Percentiles rank a stretch among this genome's conserved stretches.
phyloP scores from a whole-genome alignment of 2,329 filamentous ascomycete species.

The Verticillium tricorpus region DNA sequence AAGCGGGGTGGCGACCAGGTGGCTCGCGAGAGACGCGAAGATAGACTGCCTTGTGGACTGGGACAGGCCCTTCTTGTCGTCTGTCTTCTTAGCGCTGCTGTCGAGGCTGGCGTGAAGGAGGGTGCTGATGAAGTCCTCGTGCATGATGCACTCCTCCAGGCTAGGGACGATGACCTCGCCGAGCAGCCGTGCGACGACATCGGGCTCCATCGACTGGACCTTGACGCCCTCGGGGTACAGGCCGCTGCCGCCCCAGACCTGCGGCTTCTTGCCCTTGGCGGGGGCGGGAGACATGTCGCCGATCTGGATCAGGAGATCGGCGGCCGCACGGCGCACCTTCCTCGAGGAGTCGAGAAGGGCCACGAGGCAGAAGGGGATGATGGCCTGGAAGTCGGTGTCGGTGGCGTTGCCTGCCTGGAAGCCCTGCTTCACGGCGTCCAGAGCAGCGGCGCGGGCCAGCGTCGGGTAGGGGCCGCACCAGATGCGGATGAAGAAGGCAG shows the following conservation, averaged over 20 bases:
- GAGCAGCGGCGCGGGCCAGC: conserved; percentile 62
- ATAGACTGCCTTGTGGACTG: conserved; percentile 61
- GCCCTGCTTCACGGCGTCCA: conserved; percentile 58
- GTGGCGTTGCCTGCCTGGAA: conserved; percentile 46
- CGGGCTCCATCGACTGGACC: conserved; percentile 53
- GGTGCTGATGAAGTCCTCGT: conserved; percentile 64
- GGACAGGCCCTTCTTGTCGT: conserved; percentile 51
- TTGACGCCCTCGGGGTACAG: conserved; percentile 59
- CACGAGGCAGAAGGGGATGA: conserved; percentile 76
- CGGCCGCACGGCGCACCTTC: conserved; percentile 71
- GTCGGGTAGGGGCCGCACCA: conserved; percentile 70
- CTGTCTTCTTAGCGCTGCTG: conserved; percentile 40
- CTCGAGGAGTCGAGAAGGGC: conserved; percentile 73
- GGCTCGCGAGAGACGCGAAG: conserved; percentile 68
- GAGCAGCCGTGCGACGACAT: conserved; percentile 57
- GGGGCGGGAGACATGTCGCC: conserved; percentile 39
- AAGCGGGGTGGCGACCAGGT: conserved; percentile 65
- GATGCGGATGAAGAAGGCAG: conserved; percentile 71
- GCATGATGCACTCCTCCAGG: conserved; percentile 82
- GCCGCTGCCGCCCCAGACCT: conserved; percentile 54
- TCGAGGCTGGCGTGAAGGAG: conserved; percentile 59
- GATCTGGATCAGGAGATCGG: conserved; percentile 58
- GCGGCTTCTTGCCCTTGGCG: conserved; percentile 35
- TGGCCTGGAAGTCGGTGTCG: conserved; percentile 65
- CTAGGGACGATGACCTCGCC: conserved; percentile 65